A percentile compares a stretch with the other conserved stretches of the same genome.
Evolutionary conservation across 257 asterid genomes (phyloP).

Genomic region (Primulina huaijiensis): DNA sequence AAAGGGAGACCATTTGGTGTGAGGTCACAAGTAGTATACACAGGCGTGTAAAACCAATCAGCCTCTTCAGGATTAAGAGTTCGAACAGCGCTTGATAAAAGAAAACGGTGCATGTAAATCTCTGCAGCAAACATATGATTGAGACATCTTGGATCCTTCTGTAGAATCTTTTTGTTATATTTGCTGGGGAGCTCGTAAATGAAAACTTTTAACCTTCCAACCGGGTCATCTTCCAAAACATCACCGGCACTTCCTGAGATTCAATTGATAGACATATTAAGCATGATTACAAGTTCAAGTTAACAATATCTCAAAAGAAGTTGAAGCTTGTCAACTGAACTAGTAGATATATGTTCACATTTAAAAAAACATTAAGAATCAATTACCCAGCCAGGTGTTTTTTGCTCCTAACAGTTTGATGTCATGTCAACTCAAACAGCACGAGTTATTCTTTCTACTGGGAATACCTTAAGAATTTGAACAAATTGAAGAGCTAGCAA

Average conservation of each 20-base stretch:
- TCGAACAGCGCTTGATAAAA: conserved; percentile 70
- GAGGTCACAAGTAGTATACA: conserved; percentile 76
- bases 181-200: conserved; percentile 87
- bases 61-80: conserved; percentile 93
- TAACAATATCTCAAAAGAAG: not conserved
- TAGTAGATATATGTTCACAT: not conserved
- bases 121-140: conserved; percentile 97
- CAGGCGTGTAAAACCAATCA: conserved; percentile 91
- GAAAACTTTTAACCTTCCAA: conserved; percentile 74
- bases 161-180: conserved; percentile 69
- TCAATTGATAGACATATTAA: conserved; percentile 5
- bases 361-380: too few relatives aligned
- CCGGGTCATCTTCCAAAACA: conserved; percentile 86
- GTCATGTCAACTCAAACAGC: not conserved
- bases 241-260: conserved; percentile 90
- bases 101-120: conserved; percentile 82
- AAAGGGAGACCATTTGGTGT: conserved; percentile 89
- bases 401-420: not conserved
- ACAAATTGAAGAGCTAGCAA: not conserved
- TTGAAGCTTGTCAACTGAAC: not conserved
- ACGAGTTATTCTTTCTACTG: not conserved
- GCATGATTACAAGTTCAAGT: not conserved
- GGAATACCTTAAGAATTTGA: not conserved
- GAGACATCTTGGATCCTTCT: conserved; percentile 79
- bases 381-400: not conserved